phyloP scores from a whole-genome alignment of 2,329 filamentous ascomycete genomes.

The Penicillium hordei region DNA sequence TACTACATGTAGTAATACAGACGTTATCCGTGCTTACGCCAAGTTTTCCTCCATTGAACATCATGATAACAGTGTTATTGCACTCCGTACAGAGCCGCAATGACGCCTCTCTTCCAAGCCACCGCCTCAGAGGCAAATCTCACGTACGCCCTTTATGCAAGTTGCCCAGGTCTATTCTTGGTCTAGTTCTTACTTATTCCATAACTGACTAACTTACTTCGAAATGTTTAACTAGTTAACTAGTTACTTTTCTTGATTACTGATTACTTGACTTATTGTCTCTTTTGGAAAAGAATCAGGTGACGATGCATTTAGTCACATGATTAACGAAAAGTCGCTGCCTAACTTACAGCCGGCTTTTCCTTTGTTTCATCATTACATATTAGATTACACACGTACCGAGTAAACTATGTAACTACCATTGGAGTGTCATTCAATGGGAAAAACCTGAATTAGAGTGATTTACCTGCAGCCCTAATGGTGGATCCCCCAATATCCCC shows the following conservation, averaged over 20 bases:
- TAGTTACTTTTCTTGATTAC: not conserved
- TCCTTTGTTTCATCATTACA: not conserved
- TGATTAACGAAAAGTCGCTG: not conserved
- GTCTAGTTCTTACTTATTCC: not conserved
- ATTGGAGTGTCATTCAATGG: not conserved
- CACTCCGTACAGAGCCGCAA: not conserved
- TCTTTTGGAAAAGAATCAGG: not conserved
- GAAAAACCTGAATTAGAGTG: not conserved
- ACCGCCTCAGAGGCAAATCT: conserved; percentile 3
- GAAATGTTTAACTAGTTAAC: no score
- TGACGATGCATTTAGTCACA: not conserved
- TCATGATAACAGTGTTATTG: not conserved
- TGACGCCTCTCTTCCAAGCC: not conserved
- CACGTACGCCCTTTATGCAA: not conserved
- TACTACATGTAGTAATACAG: no score
- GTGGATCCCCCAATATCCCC: not conserved
- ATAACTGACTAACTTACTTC: no score
- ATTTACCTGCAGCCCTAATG: conserved; percentile 6
- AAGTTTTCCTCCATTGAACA: not conserved
- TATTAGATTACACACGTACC: not conserved
- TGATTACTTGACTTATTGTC: not conserved
- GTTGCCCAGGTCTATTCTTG: not conserved
- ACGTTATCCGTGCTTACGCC: no score
- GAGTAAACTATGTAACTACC: not conserved
- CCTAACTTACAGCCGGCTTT: not conserved